Evolutionary conservation across 2,329 filamentous ascomycete species (phyloP).

Genomic region (Scleromitrula shiraiana): DNA sequence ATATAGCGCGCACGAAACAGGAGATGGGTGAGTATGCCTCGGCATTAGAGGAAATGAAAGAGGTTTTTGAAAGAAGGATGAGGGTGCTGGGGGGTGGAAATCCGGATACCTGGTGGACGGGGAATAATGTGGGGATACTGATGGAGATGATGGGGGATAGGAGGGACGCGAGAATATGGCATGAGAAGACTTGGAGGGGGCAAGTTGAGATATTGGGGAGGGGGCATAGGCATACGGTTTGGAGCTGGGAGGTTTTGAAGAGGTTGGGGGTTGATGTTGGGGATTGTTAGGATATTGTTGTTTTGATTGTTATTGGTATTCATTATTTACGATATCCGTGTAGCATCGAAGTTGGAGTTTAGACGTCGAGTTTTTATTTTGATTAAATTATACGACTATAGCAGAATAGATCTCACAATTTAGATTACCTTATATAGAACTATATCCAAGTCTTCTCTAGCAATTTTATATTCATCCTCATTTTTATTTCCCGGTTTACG

Average conservation of each 20-base stretch:
- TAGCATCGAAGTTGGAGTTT: too few species aligned
- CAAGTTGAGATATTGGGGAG: neutral
- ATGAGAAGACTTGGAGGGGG: neutral
- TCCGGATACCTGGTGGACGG: constrained; percentile 6
- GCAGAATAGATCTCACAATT: too few species aligned
- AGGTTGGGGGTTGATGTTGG: neutral
- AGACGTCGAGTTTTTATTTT: too few species aligned
- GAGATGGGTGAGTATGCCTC: neutral
- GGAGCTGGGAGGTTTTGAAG: neutral
- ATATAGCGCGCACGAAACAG: neutral
- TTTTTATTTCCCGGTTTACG: too few species aligned
- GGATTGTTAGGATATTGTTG: too few species aligned
- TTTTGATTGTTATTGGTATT: too few species aligned
- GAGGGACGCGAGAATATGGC: neutral
- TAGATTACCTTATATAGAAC: too few species aligned
- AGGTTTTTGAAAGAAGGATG: neutral
- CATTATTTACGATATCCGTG: too few species aligned
- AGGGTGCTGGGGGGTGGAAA: neutral
- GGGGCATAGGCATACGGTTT: neutral
- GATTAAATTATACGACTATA: too few species aligned
- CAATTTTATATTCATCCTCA: too few species aligned
- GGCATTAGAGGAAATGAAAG: constrained; percentile 3
- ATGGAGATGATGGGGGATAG: neutral
- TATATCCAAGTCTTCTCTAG: too few species aligned
- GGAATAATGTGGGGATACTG: constrained; percentile 3